These are phyloP conservation scores for Peronospora tabacina DNA, from an alignment of 352 stramenopile species.

Conservation along the genomic window DNA sequence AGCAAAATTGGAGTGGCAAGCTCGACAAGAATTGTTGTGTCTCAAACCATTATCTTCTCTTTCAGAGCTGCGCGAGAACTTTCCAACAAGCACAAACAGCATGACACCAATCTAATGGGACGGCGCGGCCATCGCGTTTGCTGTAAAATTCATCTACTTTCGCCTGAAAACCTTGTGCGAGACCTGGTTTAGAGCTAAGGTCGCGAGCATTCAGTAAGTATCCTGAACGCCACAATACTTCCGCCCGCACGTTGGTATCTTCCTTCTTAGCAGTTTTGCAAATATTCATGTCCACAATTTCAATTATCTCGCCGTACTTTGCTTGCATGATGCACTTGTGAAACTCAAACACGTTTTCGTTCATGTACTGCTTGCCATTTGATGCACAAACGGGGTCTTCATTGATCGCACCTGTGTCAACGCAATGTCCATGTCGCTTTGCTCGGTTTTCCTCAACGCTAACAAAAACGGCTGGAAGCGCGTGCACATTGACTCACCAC, in stretches of 20 bases:
- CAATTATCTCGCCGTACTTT: constrained; percentile 27
- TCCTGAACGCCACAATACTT: too few species aligned
- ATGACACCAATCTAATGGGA: too few species aligned
- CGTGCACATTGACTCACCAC: constrained; percentile 27
- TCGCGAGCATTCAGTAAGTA: too few species aligned
- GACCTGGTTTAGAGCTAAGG: too few species aligned
- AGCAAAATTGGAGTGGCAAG: too few species aligned
- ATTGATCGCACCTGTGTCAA: constrained; percentile 29
- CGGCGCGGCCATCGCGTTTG: too few species aligned
- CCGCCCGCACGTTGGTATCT: constrained; percentile 10
- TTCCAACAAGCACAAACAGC: too few species aligned
- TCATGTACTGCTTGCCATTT: constrained; percentile 46
- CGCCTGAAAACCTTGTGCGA: too few species aligned
- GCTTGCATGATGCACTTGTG: constrained; percentile 38
- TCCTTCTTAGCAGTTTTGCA: constrained; percentile 31
- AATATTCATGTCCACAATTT: constrained; percentile 37
- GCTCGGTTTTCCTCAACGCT: constrained; percentile 19
- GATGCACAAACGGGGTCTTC: constrained; percentile 42
- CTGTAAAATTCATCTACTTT: too few species aligned
- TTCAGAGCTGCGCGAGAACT: too few species aligned
- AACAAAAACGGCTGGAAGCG: constrained; percentile 25
- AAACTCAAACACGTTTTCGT: constrained; percentile 47
- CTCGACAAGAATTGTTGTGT: too few species aligned
- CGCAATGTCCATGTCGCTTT: constrained; percentile 30
- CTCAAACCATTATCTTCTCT: too few species aligned